These are phyloP conservation scores for Acanthamoeba lenticulata DNA, from an alignment of 208 protist species.

Conservation along the genomic window DNA sequence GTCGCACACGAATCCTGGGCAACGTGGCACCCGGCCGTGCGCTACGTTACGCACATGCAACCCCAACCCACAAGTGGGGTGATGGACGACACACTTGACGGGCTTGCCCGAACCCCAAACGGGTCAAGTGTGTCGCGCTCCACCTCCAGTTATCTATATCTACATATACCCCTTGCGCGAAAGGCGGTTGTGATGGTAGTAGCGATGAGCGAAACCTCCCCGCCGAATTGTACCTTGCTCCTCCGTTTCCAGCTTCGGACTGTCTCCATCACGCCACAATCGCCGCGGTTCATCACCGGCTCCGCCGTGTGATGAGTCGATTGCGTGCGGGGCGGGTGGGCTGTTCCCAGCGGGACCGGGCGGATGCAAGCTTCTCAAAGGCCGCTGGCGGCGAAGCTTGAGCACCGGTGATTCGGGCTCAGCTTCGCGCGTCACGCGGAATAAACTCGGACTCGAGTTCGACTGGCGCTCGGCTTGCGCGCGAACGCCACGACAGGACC, in stretches of 20 bases:
- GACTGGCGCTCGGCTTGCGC: neutral
- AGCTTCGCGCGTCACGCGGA: neutral
- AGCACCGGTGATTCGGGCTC: neutral
- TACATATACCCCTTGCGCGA: neutral
- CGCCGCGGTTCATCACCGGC: too few species aligned
- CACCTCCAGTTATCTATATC: neutral
- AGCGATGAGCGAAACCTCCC: constrained; percentile 5
- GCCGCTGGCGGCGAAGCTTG: neutral
- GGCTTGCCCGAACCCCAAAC: neutral
- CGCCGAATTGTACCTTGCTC: neutral
- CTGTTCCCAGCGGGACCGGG: too few species aligned
- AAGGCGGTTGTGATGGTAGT: neutral
- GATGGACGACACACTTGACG: neutral
- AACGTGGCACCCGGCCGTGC: too few species aligned
- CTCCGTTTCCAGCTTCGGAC: too few species aligned
- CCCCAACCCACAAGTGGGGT: constrained; percentile 2
- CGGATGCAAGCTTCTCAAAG: neutral
- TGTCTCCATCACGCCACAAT: too few species aligned
- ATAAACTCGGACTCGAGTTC: neutral
- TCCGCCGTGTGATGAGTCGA: neutral
- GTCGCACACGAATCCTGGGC: too few species aligned
- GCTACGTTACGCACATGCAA: too few species aligned
- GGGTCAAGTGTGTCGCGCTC: neutral
- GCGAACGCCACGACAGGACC: too few species aligned
- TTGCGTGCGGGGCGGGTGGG: neutral